Conservation (phyloP, 2,329 filamentous ascomycete genomes). For the Oidium heveae region DNA sequence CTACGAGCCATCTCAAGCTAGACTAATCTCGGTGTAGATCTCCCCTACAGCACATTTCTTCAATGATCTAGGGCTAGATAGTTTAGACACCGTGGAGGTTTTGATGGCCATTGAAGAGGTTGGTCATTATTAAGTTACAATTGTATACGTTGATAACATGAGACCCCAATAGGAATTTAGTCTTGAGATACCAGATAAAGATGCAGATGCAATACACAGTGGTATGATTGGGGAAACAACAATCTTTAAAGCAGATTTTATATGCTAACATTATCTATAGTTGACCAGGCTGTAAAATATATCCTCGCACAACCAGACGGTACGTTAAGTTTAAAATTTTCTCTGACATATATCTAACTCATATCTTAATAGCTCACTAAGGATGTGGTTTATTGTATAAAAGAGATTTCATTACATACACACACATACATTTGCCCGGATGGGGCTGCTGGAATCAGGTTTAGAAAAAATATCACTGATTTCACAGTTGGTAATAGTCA, state of each 20-base stretch:
- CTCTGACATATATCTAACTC: not conserved
- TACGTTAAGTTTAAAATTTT: slow-evolving; percentile 18
- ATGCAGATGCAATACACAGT: slow-evolving; percentile 52
- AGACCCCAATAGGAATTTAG: slow-evolving; percentile 26
- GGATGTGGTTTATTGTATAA: too few relatives aligned
- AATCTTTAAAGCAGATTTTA: not conserved
- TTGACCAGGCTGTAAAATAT: slow-evolving; percentile 53
- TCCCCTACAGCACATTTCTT: slow-evolving; percentile 68
- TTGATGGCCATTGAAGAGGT: slow-evolving; percentile 99
- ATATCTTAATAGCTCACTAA: too few relatives aligned
- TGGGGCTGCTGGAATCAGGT: too few relatives aligned
- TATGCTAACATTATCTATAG: slow-evolving; percentile 19
- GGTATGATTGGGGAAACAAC: slow-evolving; percentile 18
- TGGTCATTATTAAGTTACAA: slow-evolving; percentile 2
- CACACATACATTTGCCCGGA: too few relatives aligned
- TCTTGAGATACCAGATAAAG: slow-evolving; percentile 63
- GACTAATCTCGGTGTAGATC: slow-evolving; percentile 31
- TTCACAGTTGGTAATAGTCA: too few relatives aligned
- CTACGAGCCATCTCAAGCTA: not conserved
- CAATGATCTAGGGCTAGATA: slow-evolving; percentile 92
- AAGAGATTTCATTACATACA: too few relatives aligned
- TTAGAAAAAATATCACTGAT: too few relatives aligned
- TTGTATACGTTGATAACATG: not conserved
- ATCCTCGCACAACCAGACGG: slow-evolving; percentile 52
- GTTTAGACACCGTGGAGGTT: slow-evolving; percentile 94